Conservation (phyloP, 306 rosid genomes). For the Rubus parviflorus region DNA sequence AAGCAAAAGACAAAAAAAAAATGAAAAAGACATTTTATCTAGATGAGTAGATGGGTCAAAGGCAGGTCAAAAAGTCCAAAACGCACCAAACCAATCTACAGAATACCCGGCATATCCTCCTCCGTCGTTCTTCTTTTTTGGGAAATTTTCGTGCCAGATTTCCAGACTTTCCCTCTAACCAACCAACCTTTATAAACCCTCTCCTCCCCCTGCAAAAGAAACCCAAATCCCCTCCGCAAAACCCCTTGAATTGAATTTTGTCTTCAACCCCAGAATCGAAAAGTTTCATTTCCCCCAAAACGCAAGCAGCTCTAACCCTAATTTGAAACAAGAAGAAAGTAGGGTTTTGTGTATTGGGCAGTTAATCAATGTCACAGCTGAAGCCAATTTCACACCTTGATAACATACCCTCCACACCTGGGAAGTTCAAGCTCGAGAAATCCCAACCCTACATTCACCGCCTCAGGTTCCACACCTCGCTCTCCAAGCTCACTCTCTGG, state of each 20-base stretch:
- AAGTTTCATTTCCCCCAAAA: not conserved
- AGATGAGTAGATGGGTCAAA: not conserved
- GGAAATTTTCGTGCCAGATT: not conserved
- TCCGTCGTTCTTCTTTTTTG: not conserved
- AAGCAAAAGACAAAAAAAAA: not conserved
- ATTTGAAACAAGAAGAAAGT: not conserved
- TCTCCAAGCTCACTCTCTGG: conserved; percentile 58
- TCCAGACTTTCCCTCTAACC: not conserved
- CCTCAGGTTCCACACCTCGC: conserved; percentile 45
- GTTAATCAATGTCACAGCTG: conserved; percentile 50
- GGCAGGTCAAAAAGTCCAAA: not conserved
- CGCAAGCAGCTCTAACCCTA: not conserved
- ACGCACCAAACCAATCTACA: not conserved
- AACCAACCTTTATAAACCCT: not conserved
- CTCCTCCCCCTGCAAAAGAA: not conserved
- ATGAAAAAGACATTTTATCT: not conserved
- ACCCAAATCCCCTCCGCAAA: not conserved
- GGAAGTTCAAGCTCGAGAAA: conserved; percentile 72
- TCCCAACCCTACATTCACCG: conserved; percentile 54
- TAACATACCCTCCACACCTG: conserved; percentile 69
- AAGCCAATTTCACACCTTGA: conserved; percentile 51
- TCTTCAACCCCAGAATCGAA: not conserved
- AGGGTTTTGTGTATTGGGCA: not conserved
- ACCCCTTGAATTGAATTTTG: conserved; percentile 1
- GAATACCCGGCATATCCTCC: conserved; percentile 12